Evolutionary conservation across 306 rosid genomes (phyloP), one percentile per base, ranked within the genome.

Genomic region (Quercus ilex): DNA sequence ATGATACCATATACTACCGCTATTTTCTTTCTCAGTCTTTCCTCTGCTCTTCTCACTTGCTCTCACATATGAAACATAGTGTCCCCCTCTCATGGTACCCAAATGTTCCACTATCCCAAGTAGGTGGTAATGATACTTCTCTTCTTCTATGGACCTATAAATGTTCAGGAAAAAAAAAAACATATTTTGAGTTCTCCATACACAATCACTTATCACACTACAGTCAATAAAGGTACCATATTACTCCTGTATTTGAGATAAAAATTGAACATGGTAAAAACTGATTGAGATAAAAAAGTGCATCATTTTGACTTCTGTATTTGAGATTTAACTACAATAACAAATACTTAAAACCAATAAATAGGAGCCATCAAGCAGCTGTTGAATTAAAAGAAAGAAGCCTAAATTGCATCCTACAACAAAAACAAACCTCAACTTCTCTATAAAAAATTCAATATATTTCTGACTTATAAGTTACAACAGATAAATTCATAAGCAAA

Each of bases 21-120:
- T 84, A 55, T 59, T 75, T 74, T 79, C 88, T 51, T 74, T 77
- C 80, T 81, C 91, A 51, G 57, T 81, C 51, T 89, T 88, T 74
- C 87, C 92, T 76, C 74, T 76, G 76, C 83, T 89, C 84, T 83
- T 82, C 77, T 76, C 86, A 3, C 88, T 86, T 26, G 97, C 98
- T 88, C 92, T 91, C 76, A 96, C 94, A 74, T 89, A 93, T 21
- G 98, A 94, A 78, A 93, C 84, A 85, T 96, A 96, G 79, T 96
- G 99, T 79, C 99, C 99, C 59, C 93, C 92, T 87, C 94, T 86
- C 97, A 93, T 93, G 38, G 90, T 89, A 52, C 99, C 99, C 0
- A 53, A 83, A 88, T 96, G 99, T 82, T 90, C 98, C 83, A 93
- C 94, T 26, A 91, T 84, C 69, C 99, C 99, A 69, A 87, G 74